These are phyloP conservation scores for Alloascoidea africana DNA, from an alignment of 805 yeast genomes.

Conservation along the genomic window DNA sequence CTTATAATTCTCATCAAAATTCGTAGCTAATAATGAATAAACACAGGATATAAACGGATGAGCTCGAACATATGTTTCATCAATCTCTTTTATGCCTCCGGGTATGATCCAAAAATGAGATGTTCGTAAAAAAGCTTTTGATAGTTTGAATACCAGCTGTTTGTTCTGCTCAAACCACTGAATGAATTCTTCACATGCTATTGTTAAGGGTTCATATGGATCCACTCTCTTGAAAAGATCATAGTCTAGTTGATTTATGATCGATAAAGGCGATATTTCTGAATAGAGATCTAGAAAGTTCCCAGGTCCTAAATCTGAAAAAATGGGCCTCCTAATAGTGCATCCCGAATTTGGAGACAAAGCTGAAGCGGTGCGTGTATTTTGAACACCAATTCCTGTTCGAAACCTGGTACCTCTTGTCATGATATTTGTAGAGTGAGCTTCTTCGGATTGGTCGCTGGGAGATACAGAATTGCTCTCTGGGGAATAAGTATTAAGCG, in stretches of 20 bases:
- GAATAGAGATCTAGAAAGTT: slow-evolving; percentile 23
- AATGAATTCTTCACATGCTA: slow-evolving; percentile 27
- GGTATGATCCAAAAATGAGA: slow-evolving; percentile 51
- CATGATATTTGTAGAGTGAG: too few relatives aligned
- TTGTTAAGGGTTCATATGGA: slow-evolving; percentile 17
- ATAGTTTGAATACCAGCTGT: slow-evolving; percentile 26
- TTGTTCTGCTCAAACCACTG: slow-evolving; percentile 29
- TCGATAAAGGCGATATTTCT: slow-evolving; percentile 20
- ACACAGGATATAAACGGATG: slow-evolving; percentile 43
- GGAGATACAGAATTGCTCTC: neutral
- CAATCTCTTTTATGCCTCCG: slow-evolving; percentile 37
- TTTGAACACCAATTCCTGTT: too few relatives aligned
- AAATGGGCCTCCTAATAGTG: slow-evolving; percentile 4
- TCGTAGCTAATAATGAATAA: slow-evolving; percentile 37
- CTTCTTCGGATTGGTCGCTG: slow-evolving; percentile 1
- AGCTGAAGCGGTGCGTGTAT: neutral
- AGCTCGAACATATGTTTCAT: slow-evolving; percentile 27
- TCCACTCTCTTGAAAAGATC: slow-evolving; percentile 10
- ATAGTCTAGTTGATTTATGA: slow-evolving; percentile 8
- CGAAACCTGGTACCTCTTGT: too few relatives aligned
- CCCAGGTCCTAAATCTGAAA: slow-evolving; percentile 15
- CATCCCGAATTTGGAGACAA: slow-evolving; percentile 1
- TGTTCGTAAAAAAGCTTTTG: slow-evolving; percentile 30
- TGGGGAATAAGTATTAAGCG: neutral
- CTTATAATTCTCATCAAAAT: slow-evolving; percentile 35